Evolutionary conservation across 2,329 filamentous ascomycete genomes (phyloP).

Genomic region (Aspergillus sojae): DNA sequence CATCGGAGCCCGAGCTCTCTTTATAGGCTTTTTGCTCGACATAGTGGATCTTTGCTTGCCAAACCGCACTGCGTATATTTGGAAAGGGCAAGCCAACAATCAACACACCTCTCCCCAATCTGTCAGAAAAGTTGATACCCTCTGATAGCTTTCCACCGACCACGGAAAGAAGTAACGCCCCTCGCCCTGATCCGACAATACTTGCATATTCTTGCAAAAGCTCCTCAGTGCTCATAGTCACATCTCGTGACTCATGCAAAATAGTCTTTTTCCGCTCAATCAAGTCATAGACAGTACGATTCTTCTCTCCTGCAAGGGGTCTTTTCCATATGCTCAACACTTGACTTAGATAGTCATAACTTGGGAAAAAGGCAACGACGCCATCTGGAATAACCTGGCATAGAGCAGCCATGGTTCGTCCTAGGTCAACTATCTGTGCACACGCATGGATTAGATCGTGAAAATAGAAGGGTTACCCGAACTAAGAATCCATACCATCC

Average conservation of each 20-base stretch:
- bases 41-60: conserved; percentile 89
- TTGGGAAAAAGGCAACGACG: conserved; percentile 92
- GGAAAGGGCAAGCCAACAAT: conserved; percentile 94
- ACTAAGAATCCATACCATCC: conserved; percentile 52
- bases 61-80: conserved; percentile 84
- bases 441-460: conserved; percentile 4
- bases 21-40: conserved; percentile 65
- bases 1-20: conserved; percentile 30
- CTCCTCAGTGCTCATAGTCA: conserved; percentile 59
- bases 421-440: conserved; percentile 67
- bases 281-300: conserved; percentile 31
- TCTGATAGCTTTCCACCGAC: conserved; percentile 95
- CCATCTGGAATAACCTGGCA: conserved; percentile 80
- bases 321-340: conserved; percentile 67
- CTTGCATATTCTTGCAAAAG: conserved; percentile 73
- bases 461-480: neutral
- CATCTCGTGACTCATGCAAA: conserved; percentile 56
- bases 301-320: conserved; percentile 29
- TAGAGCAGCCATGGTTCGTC: conserved; percentile 70
- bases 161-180: conserved; percentile 83
- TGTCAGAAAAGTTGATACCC: conserved; percentile 96
- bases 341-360: conserved; percentile 84
- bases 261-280: conserved; percentile 46
- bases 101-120: conserved; percentile 82
- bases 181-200: conserved; percentile 64